Percentiles rank a stretch among this genome's conserved stretches.
These are phyloP conservation scores for Pestalotiopsis sp. DNA, from an alignment of 2,329 filamentous ascomycete species.

Conservation along the genomic window DNA sequence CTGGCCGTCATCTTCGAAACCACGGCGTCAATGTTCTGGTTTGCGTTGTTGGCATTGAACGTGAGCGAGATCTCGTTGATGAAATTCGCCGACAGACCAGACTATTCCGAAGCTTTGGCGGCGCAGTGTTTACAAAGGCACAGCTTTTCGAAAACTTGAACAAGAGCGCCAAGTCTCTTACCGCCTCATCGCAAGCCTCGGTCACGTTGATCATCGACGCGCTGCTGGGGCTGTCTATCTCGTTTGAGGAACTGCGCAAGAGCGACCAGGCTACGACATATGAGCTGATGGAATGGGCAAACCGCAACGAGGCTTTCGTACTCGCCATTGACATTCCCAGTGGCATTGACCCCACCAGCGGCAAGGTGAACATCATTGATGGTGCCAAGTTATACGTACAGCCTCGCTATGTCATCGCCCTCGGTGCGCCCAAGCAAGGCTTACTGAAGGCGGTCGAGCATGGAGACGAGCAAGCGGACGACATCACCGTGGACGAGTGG, in stretches of 20 bases:
- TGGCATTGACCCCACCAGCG: slow-evolving; percentile 80
- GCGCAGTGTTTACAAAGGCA: slow-evolving; percentile 66
- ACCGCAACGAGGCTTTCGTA: slow-evolving; percentile 80
- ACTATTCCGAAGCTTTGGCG: slow-evolving; percentile 82
- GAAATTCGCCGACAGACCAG: slow-evolving; percentile 80
- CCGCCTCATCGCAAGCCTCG: slow-evolving; percentile 27
- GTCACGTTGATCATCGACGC: slow-evolving; percentile 67
- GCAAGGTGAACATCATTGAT: slow-evolving; percentile 68
- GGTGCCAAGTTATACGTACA: slow-evolving; percentile 79
- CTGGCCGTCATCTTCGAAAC: slow-evolving; percentile 83
- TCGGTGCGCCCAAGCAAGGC: slow-evolving; percentile 86
- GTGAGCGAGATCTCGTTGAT: slow-evolving; percentile 79
- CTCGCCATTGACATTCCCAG: slow-evolving; percentile 91
- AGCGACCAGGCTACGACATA: slow-evolving; percentile 84
- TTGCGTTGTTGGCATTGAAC: slow-evolving; percentile 83
- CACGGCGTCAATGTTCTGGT: slow-evolving; percentile 80
- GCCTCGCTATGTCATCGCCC: slow-evolving; percentile 79
- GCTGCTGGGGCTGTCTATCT: slow-evolving; percentile 81
- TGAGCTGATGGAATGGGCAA: slow-evolving; percentile 92
- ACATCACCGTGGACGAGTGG: slow-evolving; percentile 65
- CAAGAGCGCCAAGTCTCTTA: slow-evolving; percentile 41
- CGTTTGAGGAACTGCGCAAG: slow-evolving; percentile 85
- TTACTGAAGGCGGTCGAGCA: slow-evolving; percentile 75
- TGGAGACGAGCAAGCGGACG: slow-evolving; percentile 52
- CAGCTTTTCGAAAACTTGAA: slow-evolving; percentile 65